Evolutionary conservation across 345 rosid species (phyloP).

Genomic region (Populus tremula): DNA sequence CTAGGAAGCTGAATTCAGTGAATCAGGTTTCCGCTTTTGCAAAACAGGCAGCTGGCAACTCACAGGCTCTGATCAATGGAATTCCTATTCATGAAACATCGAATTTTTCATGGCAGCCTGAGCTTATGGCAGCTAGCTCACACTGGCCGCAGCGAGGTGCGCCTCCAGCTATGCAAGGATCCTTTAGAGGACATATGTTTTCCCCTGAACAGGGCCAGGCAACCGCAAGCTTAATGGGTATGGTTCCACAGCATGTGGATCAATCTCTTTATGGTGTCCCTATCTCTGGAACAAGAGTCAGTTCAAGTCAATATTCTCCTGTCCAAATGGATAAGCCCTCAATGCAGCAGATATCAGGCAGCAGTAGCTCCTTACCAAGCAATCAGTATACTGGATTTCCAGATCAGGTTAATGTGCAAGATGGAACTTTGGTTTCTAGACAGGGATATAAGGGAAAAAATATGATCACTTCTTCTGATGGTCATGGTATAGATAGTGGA

Average conservation of each 20-base stretch:
- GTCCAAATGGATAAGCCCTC: constrained; percentile 51
- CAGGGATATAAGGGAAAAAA: constrained; percentile 47
- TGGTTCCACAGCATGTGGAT: constrained; percentile 57
- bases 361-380: constrained; percentile 43
- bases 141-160: constrained; percentile 52
- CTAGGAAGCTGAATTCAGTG: constrained; percentile 46
- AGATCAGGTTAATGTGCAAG: constrained; percentile 46
- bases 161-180: constrained; percentile 52
- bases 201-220: constrained; percentile 61
- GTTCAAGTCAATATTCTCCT: constrained; percentile 41
- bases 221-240: constrained; percentile 34
- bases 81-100: constrained; percentile 60
- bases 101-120: constrained; percentile 58
- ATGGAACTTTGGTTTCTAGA: constrained; percentile 45
- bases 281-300: constrained; percentile 43
- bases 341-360: constrained; percentile 42
- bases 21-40: constrained; percentile 46
- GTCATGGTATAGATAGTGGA: constrained; percentile 39
- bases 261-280: constrained; percentile 71
- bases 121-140: constrained; percentile 46
- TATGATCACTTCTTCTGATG: constrained; percentile 34
- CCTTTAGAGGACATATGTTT: constrained; percentile 52
- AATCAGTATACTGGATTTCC: constrained; percentile 46
- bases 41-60: constrained; percentile 38
- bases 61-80: constrained; percentile 55